Evolutionary conservation across 345 rosid genomes (phyloP).

Genomic region (Capsella bursapastoris): DNA sequence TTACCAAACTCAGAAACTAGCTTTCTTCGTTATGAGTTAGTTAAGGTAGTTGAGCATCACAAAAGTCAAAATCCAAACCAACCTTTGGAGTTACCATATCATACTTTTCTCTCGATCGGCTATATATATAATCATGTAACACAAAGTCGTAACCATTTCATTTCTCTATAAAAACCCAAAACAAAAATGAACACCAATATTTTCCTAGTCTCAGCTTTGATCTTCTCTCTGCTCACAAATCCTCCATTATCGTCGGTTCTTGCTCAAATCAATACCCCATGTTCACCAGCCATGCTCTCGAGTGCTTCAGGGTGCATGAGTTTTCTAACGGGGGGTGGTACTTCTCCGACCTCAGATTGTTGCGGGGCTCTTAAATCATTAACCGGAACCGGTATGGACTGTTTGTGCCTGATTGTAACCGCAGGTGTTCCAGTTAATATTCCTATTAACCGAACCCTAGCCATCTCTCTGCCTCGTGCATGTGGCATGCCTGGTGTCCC

Average conservation of each 20-base stretch:
- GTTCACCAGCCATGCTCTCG: constrained; percentile 58
- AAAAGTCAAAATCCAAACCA: constrained; percentile 33
- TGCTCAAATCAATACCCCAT: constrained; percentile 61
- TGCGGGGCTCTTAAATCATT: constrained; percentile 70
- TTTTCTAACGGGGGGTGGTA: constrained; percentile 68
- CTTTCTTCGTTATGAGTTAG: constrained; percentile 34
- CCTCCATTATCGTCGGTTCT: constrained; percentile 38
- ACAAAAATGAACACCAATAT: constrained; percentile 3
- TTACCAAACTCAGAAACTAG: constrained; percentile 19
- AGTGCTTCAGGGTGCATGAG: constrained; percentile 71
- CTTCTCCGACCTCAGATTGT: constrained; percentile 61
- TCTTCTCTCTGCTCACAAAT: constrained; percentile 7
- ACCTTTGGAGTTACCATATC: constrained; percentile 8
- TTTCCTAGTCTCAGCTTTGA: constrained; percentile 13
- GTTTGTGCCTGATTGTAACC: constrained; percentile 70
- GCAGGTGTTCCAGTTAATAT: constrained; percentile 69
- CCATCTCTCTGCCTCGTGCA: constrained; percentile 81
- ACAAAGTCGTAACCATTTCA: constrained; percentile 2
- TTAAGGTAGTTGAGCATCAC: constrained; percentile 44
- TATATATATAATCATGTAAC: constrained; percentile 11
- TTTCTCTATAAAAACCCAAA: constrained; percentile 13
- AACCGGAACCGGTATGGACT: constrained; percentile 61
- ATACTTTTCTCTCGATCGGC: not conserved
- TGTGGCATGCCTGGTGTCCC: constrained; percentile 82
- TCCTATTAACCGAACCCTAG: constrained; percentile 79